Conservation (phyloP, 345 rosid species). For the Dovyalis caffra region DNA sequence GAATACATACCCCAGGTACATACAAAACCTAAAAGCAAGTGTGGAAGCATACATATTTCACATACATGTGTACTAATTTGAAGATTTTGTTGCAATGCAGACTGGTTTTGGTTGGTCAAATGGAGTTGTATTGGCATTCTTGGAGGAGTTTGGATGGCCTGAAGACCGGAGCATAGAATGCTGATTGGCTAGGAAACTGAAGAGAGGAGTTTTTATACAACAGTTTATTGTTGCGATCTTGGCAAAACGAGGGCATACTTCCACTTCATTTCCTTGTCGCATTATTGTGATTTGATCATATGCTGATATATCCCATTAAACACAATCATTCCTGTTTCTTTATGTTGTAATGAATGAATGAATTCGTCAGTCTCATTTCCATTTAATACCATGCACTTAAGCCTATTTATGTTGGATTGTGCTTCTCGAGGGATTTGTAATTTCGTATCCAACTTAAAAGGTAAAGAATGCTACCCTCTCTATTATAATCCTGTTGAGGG, state of each 20-base stretch:
- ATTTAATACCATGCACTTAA: too few species aligned
- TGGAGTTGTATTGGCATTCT: conserved; percentile 74
- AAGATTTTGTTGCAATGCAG: conserved; percentile 36
- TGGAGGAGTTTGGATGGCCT: conserved; percentile 97
- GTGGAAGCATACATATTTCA: background rate
- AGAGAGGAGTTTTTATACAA: background rate
- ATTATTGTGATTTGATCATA: background rate
- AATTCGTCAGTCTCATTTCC: too few species aligned
- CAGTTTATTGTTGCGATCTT: background rate
- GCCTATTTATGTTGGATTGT: too few species aligned
- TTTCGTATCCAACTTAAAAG: too few species aligned
- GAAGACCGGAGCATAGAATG: conserved; percentile 46
- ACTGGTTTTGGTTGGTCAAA: conserved; percentile 98
- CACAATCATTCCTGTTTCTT: background rate
- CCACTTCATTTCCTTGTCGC: too few species aligned
- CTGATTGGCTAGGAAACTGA: background rate
- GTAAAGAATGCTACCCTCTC: too few species aligned
- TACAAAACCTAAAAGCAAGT: background rate
- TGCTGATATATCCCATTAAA: background rate
- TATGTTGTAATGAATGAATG: too few species aligned
- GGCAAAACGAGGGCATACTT: too few species aligned
- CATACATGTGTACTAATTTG: background rate
- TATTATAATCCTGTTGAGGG: too few species aligned
- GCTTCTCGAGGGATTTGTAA: too few species aligned
- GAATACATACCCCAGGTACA: conserved; percentile 66